Percentiles rank a stretch among this genome's conserved stretches.
Conservation (phyloP, 2,329 filamentous ascomycete species). For the Pseudofabraea citricarpa region DNA sequence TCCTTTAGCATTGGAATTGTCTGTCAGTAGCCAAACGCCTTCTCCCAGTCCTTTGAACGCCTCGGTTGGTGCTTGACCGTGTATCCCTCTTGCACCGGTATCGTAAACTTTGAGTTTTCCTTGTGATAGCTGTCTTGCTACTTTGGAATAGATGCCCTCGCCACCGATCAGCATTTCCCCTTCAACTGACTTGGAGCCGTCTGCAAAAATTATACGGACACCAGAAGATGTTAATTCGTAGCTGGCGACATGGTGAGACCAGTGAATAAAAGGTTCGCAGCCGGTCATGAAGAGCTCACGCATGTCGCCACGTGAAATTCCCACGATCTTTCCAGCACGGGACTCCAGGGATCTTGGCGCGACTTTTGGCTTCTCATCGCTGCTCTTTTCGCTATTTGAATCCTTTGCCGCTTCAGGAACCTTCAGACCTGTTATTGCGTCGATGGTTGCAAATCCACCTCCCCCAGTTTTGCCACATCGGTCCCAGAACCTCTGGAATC, state of each 20-base stretch:
- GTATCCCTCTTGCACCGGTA: constrained; percentile 58
- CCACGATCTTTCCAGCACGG: constrained; percentile 53
- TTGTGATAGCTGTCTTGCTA: constrained; percentile 54
- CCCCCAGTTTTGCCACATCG: constrained; percentile 56
- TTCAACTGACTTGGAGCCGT: constrained; percentile 53
- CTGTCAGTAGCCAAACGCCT: constrained; percentile 54
- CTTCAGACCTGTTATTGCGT: constrained; percentile 49
- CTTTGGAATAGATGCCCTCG: constrained; percentile 57
- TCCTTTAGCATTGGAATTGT: constrained; percentile 41
- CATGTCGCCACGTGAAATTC: constrained; percentile 61
- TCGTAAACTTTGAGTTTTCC: constrained; percentile 58
- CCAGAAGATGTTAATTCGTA: constrained; percentile 52
- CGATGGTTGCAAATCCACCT: constrained; percentile 41
- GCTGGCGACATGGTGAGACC: constrained; percentile 49
- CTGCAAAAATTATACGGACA: constrained; percentile 53
- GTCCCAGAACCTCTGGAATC: constrained; percentile 52
- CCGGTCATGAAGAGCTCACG: constrained; percentile 51
- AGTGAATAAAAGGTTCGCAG: constrained; percentile 49
- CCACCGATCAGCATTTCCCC: constrained; percentile 56
- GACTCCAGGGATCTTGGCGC: constrained; percentile 35
- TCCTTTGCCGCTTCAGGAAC: constrained; percentile 22
- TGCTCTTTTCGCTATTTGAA: constrained; percentile 20
- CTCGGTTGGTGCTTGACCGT: constrained; percentile 57
- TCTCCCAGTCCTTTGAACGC: constrained; percentile 59
- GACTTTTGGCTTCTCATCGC: constrained; percentile 11